Base-by-base conservation (phyloP, 2,329 filamentous ascomycete species). In the Xylariomycetidae sp. region DNA sequence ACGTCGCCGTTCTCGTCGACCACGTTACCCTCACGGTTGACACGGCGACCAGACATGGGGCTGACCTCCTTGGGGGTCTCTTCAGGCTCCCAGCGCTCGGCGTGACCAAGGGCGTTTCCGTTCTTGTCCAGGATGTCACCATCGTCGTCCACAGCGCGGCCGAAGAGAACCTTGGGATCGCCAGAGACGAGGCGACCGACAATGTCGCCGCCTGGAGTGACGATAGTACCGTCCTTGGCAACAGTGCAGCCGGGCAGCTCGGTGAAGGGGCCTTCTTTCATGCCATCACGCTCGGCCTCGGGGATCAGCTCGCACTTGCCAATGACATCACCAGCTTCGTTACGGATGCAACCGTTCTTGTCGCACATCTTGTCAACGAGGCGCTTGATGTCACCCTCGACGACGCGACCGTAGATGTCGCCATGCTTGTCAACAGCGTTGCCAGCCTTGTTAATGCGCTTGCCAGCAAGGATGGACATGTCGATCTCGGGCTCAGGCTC, bases 101-200 rank as follows among this genome's bases (percentile, higher is more conserved):
- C 74, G 40, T 72, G 70, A 17, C 73, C 75, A 3, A 80, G 56
- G 1, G 63, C 53, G 42, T 80, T 80, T 19, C 75, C 75, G 52
- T 87, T 88, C 57, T 79, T 80, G 66, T 92, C 87, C 36, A 85
- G 69, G 19, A 94, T 79, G 37, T 92, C 86, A 23, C 87, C 87
- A 43, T 94, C 86, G 41, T 87, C 81, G 37, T 92, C 87, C 13
- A 92, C 86, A 7, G 69, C 51, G 29, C 85, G 82, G 12, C 87
- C 87, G 23, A 81, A 76, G 1, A 94, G 72, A 32, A 70, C 66
- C 70, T 87, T 88, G 22, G 72, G 57, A 34, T 94, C 83, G 3
- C 86, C 87, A 29, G 79, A 75, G 4, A 74, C 67, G 25, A 90
- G 71, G 26, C 81, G 70, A 15, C 87, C 87, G 30, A 92, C 84